Percentiles rank a stretch among this genome's conserved stretches.
Evolutionary conservation across 192 early-diverging fungal species (phyloP).

Genomic region (Rhizophagus prolifer): DNA sequence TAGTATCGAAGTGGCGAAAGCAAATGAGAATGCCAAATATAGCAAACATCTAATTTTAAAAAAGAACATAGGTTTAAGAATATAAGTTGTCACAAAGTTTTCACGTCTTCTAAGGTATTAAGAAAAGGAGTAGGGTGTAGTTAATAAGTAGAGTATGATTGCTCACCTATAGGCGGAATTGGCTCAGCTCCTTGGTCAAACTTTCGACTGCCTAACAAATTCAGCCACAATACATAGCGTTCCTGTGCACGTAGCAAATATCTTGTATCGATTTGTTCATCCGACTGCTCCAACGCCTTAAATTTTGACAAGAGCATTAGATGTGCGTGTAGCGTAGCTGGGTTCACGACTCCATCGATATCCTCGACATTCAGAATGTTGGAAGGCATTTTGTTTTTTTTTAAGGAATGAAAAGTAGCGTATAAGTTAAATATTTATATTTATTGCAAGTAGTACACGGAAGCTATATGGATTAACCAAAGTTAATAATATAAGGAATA

Average conservation of each 20-base stretch:
- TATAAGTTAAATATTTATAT: no score
- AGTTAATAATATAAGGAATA: no score
- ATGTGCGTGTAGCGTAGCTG: neutral
- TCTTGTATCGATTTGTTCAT: slow-evolving; percentile 33
- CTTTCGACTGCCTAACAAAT: slow-evolving; percentile 34
- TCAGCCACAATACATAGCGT: slow-evolving; percentile 49
- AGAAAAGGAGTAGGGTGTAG: no score
- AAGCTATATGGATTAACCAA: no score
- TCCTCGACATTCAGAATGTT: neutral
- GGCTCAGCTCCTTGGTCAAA: slow-evolving; percentile 28
- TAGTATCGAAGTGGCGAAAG: slow-evolving; percentile 45
- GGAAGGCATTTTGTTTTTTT: neutral
- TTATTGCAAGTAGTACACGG: no score
- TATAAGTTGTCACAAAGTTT: no score
- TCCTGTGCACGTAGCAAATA: slow-evolving; percentile 48
- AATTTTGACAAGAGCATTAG: slow-evolving; percentile 13
- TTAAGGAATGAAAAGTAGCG: no score
- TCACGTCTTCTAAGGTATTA: no score
- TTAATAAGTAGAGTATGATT: neutral
- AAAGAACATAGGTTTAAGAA: no score
- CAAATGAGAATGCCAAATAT: neutral
- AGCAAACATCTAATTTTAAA: neutral
- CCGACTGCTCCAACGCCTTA: neutral
- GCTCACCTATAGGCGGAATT: slow-evolving; percentile 40
- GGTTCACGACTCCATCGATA: slow-evolving; percentile 4